A percentile compares a stretch with the other conserved stretches of the same genome.
Conservation (phyloP, 306 rosid genomes). For the Hippophae gyantsensis region DNA sequence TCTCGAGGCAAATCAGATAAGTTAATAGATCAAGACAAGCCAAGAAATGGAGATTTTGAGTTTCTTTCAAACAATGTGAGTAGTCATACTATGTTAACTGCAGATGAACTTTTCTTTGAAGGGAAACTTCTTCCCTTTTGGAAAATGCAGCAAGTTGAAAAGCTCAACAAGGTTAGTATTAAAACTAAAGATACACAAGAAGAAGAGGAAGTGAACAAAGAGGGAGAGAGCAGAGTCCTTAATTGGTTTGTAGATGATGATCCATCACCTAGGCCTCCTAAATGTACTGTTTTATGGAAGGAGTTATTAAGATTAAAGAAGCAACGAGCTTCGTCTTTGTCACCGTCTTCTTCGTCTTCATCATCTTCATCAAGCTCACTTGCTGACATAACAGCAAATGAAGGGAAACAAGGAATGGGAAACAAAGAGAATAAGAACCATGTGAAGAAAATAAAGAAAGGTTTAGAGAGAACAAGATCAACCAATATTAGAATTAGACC, state of each 20-base stretch:
- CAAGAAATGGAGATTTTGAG: slow-evolving; percentile 64
- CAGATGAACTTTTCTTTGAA: slow-evolving; percentile 97
- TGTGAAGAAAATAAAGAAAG: slow-evolving; percentile 71
- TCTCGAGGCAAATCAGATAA: slow-evolving; percentile 29
- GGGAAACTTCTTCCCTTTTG: slow-evolving; percentile 91
- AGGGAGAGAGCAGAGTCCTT: slow-evolving; percentile 13
- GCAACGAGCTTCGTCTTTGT: slow-evolving; percentile 70
- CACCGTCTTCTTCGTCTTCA: slow-evolving; percentile 70
- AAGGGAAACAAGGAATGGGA: slow-evolving; percentile 45
- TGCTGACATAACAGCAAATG: slow-evolving; percentile 48
- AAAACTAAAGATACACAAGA: slow-evolving; percentile 34
- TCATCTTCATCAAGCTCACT: slow-evolving; percentile 70
- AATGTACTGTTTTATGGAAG: slow-evolving; percentile 95
- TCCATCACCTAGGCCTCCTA: slow-evolving; percentile 98
- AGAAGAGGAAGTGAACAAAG: slow-evolving; percentile 23
- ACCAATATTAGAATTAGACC: slow-evolving; percentile 86
- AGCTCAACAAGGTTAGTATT: slow-evolving; percentile 61
- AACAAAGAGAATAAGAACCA: slow-evolving; percentile 49
- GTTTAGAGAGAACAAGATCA: slow-evolving; percentile 86
- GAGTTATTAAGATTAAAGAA: slow-evolving; percentile 91
- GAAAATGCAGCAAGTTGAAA: slow-evolving; percentile 78
- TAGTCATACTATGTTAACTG: slow-evolving; percentile 50
- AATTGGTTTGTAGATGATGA: slow-evolving; percentile 91
- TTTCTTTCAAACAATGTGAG: slow-evolving; percentile 59
- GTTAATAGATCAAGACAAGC: slow-evolving; percentile 30